Evolutionary conservation across 306 rosid species (phyloP), one percentile per base, ranked within the genome.

Genomic region (Calophaca sinica): DNA sequence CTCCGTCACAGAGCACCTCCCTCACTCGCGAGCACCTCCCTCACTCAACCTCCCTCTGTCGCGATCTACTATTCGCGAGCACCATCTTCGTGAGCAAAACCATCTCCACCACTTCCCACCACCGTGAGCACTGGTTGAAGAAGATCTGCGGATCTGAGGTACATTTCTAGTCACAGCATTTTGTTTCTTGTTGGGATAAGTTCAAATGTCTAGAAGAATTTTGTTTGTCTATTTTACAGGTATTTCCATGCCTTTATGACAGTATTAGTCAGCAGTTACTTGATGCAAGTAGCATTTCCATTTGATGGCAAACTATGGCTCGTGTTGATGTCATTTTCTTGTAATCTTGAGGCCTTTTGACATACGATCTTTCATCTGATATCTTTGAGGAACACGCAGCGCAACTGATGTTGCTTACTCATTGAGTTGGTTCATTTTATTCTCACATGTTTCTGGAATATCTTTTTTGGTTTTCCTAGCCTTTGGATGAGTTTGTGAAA

Each of bases 171-270:
- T 20, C 26, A 20, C 26, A 20, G 0, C 26, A 20, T 20, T 20
- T 20, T 20, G 26, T 20, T 20, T 20, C 26, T 20, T 20, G 26
- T 20, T 20, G 26, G 26, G 26, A 20, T 20, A 20, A 20, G 26
- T 0, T 20, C 26, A 20, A 1, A 20, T 0, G 1, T 20, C 26
- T 20, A n/a, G 26, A 20, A 20, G 1, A 20, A 20, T 63, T 60
- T n/a, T 36, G 14, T 75, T 63, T 76, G 10, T 73, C 39, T 68
- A 57, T 76, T 76, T 70, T 90, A 48, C 97, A 93, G 98, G 98
- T 76, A 90, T 90, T 83, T 93, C 98, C 73, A 89, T 93, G 98
- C 98, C 98, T 86, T 93, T 93, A 90, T 90, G 93, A 90, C 80
- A 15, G 82, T 59, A 38, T 38, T 52, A 39, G 33, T 45, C 15